Base-by-base conservation (phyloP, 352 stramenopile genomes). In the Phytopythium chamaehyphon region DNA sequence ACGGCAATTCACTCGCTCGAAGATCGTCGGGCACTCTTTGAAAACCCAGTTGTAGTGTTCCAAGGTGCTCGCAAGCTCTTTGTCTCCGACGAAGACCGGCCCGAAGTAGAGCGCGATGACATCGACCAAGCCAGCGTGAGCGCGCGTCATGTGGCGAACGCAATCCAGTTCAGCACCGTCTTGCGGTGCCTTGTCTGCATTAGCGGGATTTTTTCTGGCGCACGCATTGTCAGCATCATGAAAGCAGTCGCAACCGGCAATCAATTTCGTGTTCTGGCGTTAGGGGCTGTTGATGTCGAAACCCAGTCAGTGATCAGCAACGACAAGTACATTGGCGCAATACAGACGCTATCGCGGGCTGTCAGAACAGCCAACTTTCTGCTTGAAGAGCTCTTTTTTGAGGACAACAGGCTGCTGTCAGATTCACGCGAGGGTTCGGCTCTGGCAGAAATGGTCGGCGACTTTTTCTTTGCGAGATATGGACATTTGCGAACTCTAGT, bases 381-480 rank as follows among this genome's bases (percentile, higher is more conserved):
- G 11, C 63, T 90, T 1, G 72, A 86, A 35, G 64, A 87, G 49
- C 55, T 90, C 21, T 69, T 75, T n/a, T 47, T 90, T 9, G 74
- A 88, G 31, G 61, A 64, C 9, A 88, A 86, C 40, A 40, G 65
- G 11, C 45, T 86, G 28, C 42, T 81, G 1, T 6, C 35, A 7
- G 48, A 40, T 8, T 45, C 57, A 8, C 46, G 48, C 22, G 70
- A 86, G 28, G 74, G 68, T 0, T 23, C 51, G 0, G 51, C 61
- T 10, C 24, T 90, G 3, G 76, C 74, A 8, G 49, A 22, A 0
- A 66, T 78, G n/a, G 37, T 90, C 0, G 73, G 76, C 16, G 79
- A 90, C 53, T 90, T 77, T 53, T 90, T 90, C 59, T 86, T 86
- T 51, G 79, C 72, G n/a, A 64, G 75, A 2, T 90, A 90, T 46